phyloP scores from a whole-genome alignment of 2,329 filamentous ascomycete genomes.

The Colletotrichum orbiculare region DNA sequence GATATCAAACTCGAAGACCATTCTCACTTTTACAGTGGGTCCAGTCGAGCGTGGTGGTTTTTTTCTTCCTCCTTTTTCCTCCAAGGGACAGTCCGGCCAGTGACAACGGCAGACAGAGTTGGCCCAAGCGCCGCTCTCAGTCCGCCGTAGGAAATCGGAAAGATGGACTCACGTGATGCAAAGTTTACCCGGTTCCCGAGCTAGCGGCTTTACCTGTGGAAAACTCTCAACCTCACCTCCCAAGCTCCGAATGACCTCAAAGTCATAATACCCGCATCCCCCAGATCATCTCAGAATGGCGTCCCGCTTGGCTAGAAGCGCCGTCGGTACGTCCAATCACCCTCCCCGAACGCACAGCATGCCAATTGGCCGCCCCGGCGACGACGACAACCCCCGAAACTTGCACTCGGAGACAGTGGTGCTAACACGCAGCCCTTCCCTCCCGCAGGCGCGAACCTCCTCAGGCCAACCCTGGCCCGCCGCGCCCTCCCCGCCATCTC shows the following conservation, averaged over 20 bases:
- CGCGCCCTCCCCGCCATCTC: constrained; percentile 80
- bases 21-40: constrained; percentile 31
- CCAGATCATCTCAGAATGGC: constrained; percentile 84
- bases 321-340: constrained; percentile 78
- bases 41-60: constrained; percentile 13
- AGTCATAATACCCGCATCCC: constrained; percentile 60
- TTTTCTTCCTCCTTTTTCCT: constrained; percentile 7
- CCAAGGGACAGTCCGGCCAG: not conserved
- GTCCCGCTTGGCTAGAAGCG: constrained; percentile 95
- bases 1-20: constrained; percentile 23
- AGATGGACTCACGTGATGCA: constrained; percentile 48
- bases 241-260: constrained; percentile 58
- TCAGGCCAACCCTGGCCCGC: constrained; percentile 83
- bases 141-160: constrained; percentile 14
- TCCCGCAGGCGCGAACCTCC: constrained; percentile 82
- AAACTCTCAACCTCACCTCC: constrained; percentile 63
- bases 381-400: constrained; percentile 2
- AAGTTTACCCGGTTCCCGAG: constrained; percentile 47
- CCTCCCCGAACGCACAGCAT: constrained; percentile 37
- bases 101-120: constrained; percentile 1
- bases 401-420: not conserved
- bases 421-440: constrained; percentile 41
- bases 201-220: constrained; percentile 48
- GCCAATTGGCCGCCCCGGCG: constrained; percentile 49
- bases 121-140: constrained; percentile 38